Base-by-base conservation (phyloP, 2,329 filamentous ascomycete species). In the Verticillium dahliae region DNA sequence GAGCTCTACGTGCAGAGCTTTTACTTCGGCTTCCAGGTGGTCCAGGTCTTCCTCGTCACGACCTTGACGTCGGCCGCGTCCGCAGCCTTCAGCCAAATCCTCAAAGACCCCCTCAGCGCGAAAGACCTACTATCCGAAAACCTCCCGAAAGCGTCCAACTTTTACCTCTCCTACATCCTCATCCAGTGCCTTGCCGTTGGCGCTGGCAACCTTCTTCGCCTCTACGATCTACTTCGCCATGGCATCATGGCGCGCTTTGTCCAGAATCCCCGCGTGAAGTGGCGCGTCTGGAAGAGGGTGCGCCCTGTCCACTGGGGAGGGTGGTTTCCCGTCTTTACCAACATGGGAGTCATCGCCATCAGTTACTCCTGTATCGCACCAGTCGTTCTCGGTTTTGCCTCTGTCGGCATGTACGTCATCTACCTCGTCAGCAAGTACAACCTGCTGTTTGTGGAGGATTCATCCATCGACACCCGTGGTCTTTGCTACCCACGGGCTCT, bases 341-440 rank as follows among this genome's bases (percentile, higher is more conserved):
- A 92, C 70, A 85, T 96, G 75, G 84, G 86, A 11, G 90, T 92
- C 22, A 91, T 93, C 69, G 88, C 90, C 50, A 88, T 97, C 64
- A 90, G 88, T 37, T 97, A 97, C 71, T 88, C 92, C 1, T 89
- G 88, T 65, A 96, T 97, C 68, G 91, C 92, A 2, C 94, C 93
- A 0, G 78, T 97, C 11, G 88, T 97, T 60, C 81, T 97, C 58
- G 85, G 88, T 5, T 97, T 97, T 69, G 91, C 91, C 1, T 87
- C 89, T 1, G 81, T 91, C 45, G 92, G 91, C 34, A 84, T 97
- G 62, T 85, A 82, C 27, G 79, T 95, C 52, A 93, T 97, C 75
- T 96, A 96, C 72, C 79, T 94, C 59, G 90, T 92, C 57, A 97
- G 92, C 81, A 86, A 90, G 18, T 97, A 98, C 81, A 96, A 97